These are phyloP conservation scores for Lentinula boryana DNA, from an alignment of 768 basidiomycete species.

Conservation along the genomic window DNA sequence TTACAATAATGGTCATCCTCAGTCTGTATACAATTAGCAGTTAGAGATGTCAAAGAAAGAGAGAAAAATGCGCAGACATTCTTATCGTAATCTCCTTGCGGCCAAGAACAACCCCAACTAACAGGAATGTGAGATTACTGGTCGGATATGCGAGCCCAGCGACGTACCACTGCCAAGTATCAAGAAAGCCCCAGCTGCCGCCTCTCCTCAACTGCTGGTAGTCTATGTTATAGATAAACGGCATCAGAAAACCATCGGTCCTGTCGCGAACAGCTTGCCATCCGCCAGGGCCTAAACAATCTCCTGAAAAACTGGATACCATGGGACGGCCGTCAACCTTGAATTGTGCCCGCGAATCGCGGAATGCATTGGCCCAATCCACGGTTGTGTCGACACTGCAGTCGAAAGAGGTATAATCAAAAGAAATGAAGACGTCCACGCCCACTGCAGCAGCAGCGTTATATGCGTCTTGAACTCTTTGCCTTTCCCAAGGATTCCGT, in stretches of 20 bases:
- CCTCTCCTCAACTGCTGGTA: slow-evolving; percentile 25
- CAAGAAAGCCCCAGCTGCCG: slow-evolving; percentile 37
- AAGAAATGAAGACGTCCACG: slow-evolving; percentile 53
- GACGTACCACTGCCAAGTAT: slow-evolving; percentile 44
- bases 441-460: slow-evolving; percentile 31
- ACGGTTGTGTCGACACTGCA: slow-evolving; percentile 30
- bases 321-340: neutral
- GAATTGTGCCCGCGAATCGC: neutral
- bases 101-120: slow-evolving; percentile 63
- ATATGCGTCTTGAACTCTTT: slow-evolving; percentile 43
- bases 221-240: slow-evolving; percentile 53
- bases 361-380: neutral
- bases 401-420: slow-evolving; percentile 47
- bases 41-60: neutral
- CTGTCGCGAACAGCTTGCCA: slow-evolving; percentile 33
- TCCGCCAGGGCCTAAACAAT: slow-evolving; percentile 1
- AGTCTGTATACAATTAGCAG: slow-evolving; percentile 22
- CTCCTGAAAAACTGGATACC: slow-evolving; percentile 1
- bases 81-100: slow-evolving; percentile 37
- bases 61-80: slow-evolving; percentile 14
- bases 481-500: slow-evolving; percentile 42
- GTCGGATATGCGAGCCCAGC: neutral
- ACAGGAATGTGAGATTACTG: neutral
- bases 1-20: slow-evolving; percentile 45
- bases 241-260: slow-evolving; percentile 37